Evolutionary conservation across 768 basidiomycete genomes (phyloP), one percentile per base, ranked within the genome.

Genomic region (Hemileccinum impolitum): DNA sequence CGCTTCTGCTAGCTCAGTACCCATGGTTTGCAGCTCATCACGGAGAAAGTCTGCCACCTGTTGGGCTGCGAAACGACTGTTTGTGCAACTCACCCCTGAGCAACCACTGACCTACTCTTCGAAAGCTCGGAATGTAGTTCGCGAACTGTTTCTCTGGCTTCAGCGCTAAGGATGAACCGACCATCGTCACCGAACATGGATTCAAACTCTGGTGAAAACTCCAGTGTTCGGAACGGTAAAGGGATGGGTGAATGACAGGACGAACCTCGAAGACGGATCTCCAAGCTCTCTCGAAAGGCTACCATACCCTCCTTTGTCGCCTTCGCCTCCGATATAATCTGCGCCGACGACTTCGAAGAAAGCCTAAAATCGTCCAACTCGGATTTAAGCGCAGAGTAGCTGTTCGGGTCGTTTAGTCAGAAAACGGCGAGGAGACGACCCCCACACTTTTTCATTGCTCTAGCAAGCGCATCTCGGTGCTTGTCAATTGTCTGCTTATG

Each of bases 21-120:
- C 70, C 52, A 75, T 67, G 17, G 61, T 62, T 35, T 74, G 68
- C 4, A 78, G 59, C 50, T 74, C 73, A 42, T 76, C 74, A 13
- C 76, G 75, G 6, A 77, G 66, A n/a, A 78, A 55, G 43, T 77
- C 74, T 25, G 71, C 66, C 34, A 78, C 76, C 61, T 78, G 74
- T 48, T 74, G 69, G n/a, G 74, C 76, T 78, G 32, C 39, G 45
- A 48, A 51, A 48, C n/a, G 18, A 50, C 32, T 18, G 42, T 53
- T 51, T 37, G 43, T 31, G 30, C 15, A 31, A 28, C 39, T 34
- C 7, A 34, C 10, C 28, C 39, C 19, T 23, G 39, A 32, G 10
- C 38, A 34, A 50, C 43, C 5, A 19, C 21, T 12, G 30, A 56
- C 64, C 13, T 57, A 73, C 72, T 64, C 54, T 60, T 68, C 30